Conservation (phyloP, 495 filamentous ascomycete species). For the Trichoderma orchidacearum region DNA sequence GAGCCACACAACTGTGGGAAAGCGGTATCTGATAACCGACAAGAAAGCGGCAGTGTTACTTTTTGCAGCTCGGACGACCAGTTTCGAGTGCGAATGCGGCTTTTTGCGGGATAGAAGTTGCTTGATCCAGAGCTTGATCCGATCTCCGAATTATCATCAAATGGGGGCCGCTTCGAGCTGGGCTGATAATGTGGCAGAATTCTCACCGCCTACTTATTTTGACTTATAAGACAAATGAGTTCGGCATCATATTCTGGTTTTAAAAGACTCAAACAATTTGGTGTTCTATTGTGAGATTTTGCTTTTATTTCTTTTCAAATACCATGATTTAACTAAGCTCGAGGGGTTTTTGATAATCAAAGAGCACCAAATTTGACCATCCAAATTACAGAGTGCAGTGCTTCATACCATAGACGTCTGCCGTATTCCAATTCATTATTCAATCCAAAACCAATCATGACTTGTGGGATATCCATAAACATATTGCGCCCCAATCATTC, state of each 20-base stretch:
- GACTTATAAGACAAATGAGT: background rate
- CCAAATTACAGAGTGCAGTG: background rate
- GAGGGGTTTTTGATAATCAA: too few species aligned
- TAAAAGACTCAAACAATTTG: too few species aligned
- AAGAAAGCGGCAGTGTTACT: background rate
- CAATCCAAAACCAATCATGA: background rate
- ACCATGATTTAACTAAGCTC: too few species aligned
- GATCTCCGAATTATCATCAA: background rate
- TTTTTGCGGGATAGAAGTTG: background rate
- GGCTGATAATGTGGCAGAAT: background rate
- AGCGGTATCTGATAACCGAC: too few species aligned
- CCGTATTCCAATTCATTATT: background rate
- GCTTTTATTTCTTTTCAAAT: background rate
- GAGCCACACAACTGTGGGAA: background rate
- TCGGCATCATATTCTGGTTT: too few species aligned
- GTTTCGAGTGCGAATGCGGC: background rate
- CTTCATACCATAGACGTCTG: background rate
- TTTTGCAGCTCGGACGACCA: background rate
- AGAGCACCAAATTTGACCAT: too few species aligned
- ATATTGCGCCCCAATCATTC: background rate
- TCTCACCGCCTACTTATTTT: background rate
- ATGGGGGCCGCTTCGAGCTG: background rate
- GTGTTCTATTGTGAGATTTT: background rate
- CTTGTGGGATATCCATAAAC: background rate
- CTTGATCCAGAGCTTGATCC: background rate